Evolutionary conservation across 1,284 basidiomycete genomes (phyloP), one percentile per base, ranked within the genome.

Genomic region (Anthracocystis walkeri): DNA sequence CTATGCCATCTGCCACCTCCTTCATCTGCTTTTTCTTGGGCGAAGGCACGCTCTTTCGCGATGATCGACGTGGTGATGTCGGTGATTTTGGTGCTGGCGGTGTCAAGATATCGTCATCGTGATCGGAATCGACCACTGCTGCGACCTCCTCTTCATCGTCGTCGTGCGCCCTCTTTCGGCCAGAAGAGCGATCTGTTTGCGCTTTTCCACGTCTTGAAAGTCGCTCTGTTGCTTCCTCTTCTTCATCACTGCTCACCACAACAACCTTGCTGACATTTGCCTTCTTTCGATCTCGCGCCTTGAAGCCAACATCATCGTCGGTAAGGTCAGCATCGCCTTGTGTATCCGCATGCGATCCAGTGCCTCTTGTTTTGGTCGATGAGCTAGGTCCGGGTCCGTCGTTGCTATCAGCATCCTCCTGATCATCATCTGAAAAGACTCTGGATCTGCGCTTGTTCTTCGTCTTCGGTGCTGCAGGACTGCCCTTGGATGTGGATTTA

Each of bases 281-380:
- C 49, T 57, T 72, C 29, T 66, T 72, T 1, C 56, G 63, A n/a
- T 63, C 57, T 11, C 60, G 23, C 12, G 44, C 18, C 8, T 50
- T 46, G 54, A 73, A 73, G 12, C 65, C 70, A 16, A 65, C 42
- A 40, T 73, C 65, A 1, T 73, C 65, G 23, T 73, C 65, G 0
- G 70, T 73, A 20, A 65, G 54, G 23, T 72, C 64, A 1, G 50
- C 58, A 49, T 65, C 63, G 35, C n/a, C 42, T 16, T 55, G 35
- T 25, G 16, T 38, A 1, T n/a, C 21, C 35, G 3, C 7, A 16
- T 40, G 12, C 14, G 25, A 5, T 18, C 16, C n/a, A 23, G 38
- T n/a, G 21, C 29, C 23, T 8, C 44, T 60, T 5, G 46, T 33
- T 3, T 53, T 59, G 18, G 14, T 38, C n/a, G 63, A 58, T 21